Evolutionary conservation across 2,329 filamentous ascomycete genomes (phyloP), one percentile per base, ranked within the genome.

Genomic region (Claviceps lovelessii): DNA sequence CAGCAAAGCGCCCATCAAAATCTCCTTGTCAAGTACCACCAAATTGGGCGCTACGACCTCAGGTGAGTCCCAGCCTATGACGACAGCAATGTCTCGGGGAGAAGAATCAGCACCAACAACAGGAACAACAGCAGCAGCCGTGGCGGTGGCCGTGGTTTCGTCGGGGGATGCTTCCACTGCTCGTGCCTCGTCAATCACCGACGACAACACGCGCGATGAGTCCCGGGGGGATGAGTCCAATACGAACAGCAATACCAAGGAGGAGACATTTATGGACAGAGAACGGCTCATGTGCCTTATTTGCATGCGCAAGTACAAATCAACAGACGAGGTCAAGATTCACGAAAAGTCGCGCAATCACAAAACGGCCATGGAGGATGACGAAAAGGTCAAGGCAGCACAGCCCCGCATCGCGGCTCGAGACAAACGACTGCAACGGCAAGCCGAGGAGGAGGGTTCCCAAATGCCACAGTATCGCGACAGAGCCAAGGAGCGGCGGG

Each of bases 401-500:
- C 56, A 68, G 31, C 66, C 68, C 1, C 63, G 71, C 8, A 57
- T 74, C 2, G 55, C 75, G 70, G 57, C 68, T 54, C 58, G 68
- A 53, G 63, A 77, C 65, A 68, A 67, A 63, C 63, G 60, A 52
- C 64, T 60, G 41, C 61, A 64, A 61, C 70, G 66, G 58, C 66
- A 63, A 57, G 61, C 55, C 2, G 61, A 64, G 46, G 61, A 64
- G 46, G 53, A 57, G 35, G 53, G 55, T 6, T 41, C 50, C 4
- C 53, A 53, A 23, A 35, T 28, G 15, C 61, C 60, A 56, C 72
- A 73, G 59, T 85, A 85, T 63, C 76, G 81, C 29, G 85, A 88
- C 63, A 76, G 85, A 39, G 85, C 85, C 6, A 82, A 79, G 61
- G 83, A 87, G 65, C 76, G 85, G 19, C 76, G 85, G 8, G 67